phyloP scores from a whole-genome alignment of 306 rosid genomes.

The Trifolium fragiferum region DNA sequence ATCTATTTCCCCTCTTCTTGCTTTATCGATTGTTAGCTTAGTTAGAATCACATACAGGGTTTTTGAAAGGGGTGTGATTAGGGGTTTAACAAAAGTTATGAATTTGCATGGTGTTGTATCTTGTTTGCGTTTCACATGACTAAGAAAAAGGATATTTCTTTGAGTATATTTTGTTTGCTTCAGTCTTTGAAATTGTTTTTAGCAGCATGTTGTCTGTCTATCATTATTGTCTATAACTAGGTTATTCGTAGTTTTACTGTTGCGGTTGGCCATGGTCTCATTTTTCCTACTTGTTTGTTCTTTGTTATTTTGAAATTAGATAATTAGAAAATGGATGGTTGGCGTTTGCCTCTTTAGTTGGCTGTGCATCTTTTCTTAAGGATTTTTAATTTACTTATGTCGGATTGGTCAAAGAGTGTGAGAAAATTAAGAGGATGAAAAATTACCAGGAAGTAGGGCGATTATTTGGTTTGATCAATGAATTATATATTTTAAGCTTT shows the following conservation, averaged over 20 bases:
- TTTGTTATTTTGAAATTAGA: conserved; percentile 1
- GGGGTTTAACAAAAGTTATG: conserved; percentile 5
- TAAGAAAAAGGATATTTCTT: background rate
- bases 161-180: background rate
- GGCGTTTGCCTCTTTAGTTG: conserved; percentile 6
- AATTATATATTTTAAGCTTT: conserved; percentile 9
- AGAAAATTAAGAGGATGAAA: conserved; percentile 10
- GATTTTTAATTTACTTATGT: background rate
- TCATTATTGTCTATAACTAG: conserved; percentile 10
- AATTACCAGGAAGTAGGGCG: conserved; percentile 1
- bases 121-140: conserved; percentile 8
- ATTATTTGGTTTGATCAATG: background rate
- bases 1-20: conserved; percentile 10
- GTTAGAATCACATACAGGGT: background rate
- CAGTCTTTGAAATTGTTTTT: background rate
- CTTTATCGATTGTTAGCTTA: conserved; percentile 17
- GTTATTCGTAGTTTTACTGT: conserved; percentile 10
- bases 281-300: conserved; percentile 1
- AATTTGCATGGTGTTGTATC: background rate
- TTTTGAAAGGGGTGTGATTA: conserved; percentile 14
- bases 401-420: background rate
- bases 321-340: background rate
- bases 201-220: conserved; percentile 1
- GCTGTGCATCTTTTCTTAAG: background rate
- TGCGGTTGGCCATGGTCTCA: background rate